Evolutionary conservation across 495 filamentous ascomycete genomes (phyloP).

Genomic region (Penicillium chermesinum): DNA sequence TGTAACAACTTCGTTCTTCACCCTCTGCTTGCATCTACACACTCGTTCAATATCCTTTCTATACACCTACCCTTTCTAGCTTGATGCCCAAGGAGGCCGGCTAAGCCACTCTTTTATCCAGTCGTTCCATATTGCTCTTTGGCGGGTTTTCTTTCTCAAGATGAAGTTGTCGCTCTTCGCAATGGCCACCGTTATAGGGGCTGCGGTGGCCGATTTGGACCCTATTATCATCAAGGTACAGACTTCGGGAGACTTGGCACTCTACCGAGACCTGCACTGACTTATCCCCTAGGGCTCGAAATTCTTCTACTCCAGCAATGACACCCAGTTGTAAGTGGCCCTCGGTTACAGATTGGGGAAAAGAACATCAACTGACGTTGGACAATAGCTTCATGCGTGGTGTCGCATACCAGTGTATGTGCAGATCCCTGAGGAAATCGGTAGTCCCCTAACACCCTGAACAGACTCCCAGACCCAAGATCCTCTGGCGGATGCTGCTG

Average conservation of each 20-base stretch:
- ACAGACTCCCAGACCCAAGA: conserved; percentile 38
- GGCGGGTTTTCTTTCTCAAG: conserved; percentile 6
- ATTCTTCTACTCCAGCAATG: conserved; percentile 73
- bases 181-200: conserved; percentile 47
- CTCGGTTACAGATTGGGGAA: neutral
- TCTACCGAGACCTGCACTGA: conserved; percentile 7
- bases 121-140: neutral
- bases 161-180: conserved; percentile 43
- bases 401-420: conserved; percentile 79
- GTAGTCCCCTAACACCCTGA: too few species aligned
- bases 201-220: conserved; percentile 53
- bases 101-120: conserved; percentile 19
- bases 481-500: conserved; percentile 64
- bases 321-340: conserved; percentile 68
- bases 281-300: conserved; percentile 53
- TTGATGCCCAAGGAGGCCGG: conserved; percentile 3
- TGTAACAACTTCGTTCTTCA: too few species aligned
- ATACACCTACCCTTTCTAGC: conserved; percentile 7
- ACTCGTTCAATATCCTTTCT: conserved; percentile 9
- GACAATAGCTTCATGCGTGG: conserved; percentile 67
- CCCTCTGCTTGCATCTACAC: conserved; percentile 2
- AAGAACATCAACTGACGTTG: conserved; percentile 6
- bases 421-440: too few species aligned
- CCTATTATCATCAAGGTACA: conserved; percentile 65
- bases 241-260: too few species aligned